These are phyloP conservation scores for Plasmopara muralis DNA, from an alignment of 352 stramenopile species.

Conservation along the genomic window DNA sequence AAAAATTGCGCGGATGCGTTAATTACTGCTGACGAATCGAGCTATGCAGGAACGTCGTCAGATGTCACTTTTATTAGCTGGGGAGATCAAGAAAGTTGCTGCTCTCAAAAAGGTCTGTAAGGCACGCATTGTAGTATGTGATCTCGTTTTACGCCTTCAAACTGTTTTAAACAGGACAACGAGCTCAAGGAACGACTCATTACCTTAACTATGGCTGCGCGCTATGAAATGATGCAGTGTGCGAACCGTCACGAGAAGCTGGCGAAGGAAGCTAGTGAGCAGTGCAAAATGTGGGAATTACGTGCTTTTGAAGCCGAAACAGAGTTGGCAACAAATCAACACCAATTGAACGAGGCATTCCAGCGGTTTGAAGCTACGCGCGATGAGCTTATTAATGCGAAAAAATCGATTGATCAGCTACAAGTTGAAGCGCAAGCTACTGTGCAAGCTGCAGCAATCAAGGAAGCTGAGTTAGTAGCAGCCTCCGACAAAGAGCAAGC, in stretches of 20 bases:
- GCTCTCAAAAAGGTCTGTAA: conserved; percentile 45
- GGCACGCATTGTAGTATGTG: too few relatives aligned
- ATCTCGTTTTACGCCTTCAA: too few relatives aligned
- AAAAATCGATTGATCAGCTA: conserved; percentile 27
- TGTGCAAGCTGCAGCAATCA: conserved; percentile 15
- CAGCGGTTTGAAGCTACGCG: conserved; percentile 36
- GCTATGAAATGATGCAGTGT: conserved; percentile 56
- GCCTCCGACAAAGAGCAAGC: conserved; percentile 39
- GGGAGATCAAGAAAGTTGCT: conserved; percentile 76
- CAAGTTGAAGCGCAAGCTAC: conserved; percentile 16
- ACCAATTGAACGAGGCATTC: conserved; percentile 46
- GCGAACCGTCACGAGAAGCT: conserved; percentile 41
- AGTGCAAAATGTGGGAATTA: conserved; percentile 16
- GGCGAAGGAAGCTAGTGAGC: conserved; percentile 25
- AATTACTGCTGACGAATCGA: background rate
- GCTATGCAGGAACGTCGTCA: conserved; percentile 40
- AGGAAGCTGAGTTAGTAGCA: conserved; percentile 38
- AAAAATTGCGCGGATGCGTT: background rate
- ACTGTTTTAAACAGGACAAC: conserved; percentile 33
- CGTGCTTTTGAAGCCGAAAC: conserved; percentile 32
- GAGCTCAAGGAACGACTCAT: conserved; percentile 69
- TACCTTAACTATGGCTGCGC: conserved; percentile 67
- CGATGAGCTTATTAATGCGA: conserved; percentile 23
- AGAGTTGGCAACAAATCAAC: conserved; percentile 28
- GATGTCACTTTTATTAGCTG: conserved; percentile 39